phyloP scores from a whole-genome alignment of 495 filamentous ascomycete species.

The Podospora pseudoanserina region DNA sequence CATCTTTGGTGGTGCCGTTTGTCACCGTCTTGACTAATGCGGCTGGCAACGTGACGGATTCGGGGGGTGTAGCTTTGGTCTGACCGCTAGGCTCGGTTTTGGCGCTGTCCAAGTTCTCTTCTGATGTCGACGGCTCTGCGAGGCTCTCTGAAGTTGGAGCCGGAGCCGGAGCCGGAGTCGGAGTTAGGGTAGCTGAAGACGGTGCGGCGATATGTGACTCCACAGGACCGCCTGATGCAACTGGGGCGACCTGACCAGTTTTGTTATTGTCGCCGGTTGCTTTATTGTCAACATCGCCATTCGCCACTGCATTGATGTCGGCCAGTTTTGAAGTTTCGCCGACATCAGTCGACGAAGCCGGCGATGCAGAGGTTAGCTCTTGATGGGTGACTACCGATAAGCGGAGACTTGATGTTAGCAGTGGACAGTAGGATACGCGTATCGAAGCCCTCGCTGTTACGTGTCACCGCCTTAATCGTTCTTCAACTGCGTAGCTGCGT shows the following conservation, averaged over 20 bases:
- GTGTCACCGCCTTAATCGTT: not conserved
- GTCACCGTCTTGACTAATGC: not conserved
- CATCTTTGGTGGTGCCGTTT: slow-evolving; percentile 15
- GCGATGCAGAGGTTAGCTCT: slow-evolving; percentile 11
- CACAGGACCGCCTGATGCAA: not conserved
- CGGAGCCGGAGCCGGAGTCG: not conserved
- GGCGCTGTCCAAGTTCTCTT: not conserved
- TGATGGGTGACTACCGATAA: slow-evolving; percentile 20
- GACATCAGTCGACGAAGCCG: not conserved
- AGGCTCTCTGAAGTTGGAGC: not conserved
- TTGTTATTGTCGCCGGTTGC: not conserved
- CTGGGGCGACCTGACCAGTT: not conserved
- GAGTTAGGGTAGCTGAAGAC: not conserved
- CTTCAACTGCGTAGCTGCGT: not conserved
- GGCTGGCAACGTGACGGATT: not conserved
- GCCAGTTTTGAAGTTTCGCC: not conserved
- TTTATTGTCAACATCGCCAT: not conserved
- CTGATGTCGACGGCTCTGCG: not conserved
- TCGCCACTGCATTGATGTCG: not conserved
- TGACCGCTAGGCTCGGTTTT: too few species aligned
- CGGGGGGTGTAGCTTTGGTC: too few species aligned
- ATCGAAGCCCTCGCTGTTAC: not conserved
- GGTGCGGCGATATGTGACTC: not conserved
- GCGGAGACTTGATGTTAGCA: slow-evolving; percentile 15
- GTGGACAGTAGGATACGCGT: not conserved